phyloP scores from a whole-genome alignment of 805 yeast species.

The Diddensiella caesifluorescens region DNA sequence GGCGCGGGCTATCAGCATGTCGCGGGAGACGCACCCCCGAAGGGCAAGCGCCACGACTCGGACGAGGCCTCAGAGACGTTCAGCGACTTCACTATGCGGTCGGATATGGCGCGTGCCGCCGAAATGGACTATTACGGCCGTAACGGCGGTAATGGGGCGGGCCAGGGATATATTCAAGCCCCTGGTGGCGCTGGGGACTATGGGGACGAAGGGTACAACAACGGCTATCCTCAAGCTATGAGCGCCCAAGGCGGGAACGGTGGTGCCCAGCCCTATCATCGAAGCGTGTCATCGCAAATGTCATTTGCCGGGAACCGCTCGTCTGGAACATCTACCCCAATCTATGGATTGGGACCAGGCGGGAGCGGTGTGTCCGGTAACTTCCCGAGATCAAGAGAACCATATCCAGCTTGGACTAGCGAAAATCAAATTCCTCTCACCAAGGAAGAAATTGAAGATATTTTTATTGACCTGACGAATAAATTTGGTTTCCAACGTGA shows the following conservation, averaged over 20 bases:
- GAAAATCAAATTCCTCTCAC: slow-evolving; percentile 80
- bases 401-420: slow-evolving; percentile 99
- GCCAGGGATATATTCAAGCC: slow-evolving; percentile 25
- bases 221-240: slow-evolving; percentile 10
- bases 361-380: slow-evolving; percentile 49
- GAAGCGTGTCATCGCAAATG: slow-evolving; percentile 42
- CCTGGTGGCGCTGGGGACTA: slow-evolving; percentile 13
- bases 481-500: slow-evolving; percentile 83
- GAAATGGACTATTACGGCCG: slow-evolving; percentile 37
- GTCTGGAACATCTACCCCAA: slow-evolving; percentile 92
- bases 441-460: slow-evolving; percentile 52
- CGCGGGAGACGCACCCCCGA: slow-evolving; percentile 17
- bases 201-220: slow-evolving; percentile 28
- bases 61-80: slow-evolving; percentile 38
- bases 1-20: slow-evolving; percentile 29
- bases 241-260: too few species aligned
- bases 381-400: slow-evolving; percentile 59
- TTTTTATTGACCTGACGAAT: slow-evolving; percentile 53
- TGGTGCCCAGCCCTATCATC: slow-evolving; percentile 20
- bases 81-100: slow-evolving; percentile 40
- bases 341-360: slow-evolving; percentile 57
- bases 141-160: slow-evolving; percentile 24
- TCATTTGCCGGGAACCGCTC: slow-evolving; percentile 83
- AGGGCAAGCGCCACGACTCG: slow-evolving; percentile 17
- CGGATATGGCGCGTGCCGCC: slow-evolving; percentile 35